Evolutionary conservation across 2,329 filamentous ascomycete species (phyloP).

Genomic region (Arthrobotrys conoides): DNA sequence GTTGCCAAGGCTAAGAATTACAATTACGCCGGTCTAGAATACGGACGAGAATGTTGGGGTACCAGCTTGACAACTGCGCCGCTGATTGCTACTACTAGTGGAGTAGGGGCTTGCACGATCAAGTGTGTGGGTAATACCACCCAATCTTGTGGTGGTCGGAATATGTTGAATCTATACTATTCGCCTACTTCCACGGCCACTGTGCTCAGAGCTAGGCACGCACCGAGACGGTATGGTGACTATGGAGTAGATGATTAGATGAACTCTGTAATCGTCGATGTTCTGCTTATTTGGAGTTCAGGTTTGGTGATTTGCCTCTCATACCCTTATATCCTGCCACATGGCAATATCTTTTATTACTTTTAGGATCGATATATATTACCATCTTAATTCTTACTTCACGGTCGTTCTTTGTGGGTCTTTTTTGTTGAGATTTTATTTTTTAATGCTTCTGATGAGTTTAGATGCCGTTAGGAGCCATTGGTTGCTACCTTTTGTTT

Average conservation of each 20-base stretch:
- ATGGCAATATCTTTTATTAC: background rate
- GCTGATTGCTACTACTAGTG: slow-evolving; percentile 64
- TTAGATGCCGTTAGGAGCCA: background rate
- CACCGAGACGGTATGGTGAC: slow-evolving; percentile 39
- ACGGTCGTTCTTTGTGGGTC: background rate
- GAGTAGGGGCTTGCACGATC: slow-evolving; percentile 65
- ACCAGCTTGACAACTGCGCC: slow-evolving; percentile 61
- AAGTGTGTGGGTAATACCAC: slow-evolving; percentile 63
- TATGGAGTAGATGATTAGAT: slow-evolving; percentile 4
- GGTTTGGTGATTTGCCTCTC: slow-evolving; percentile 22
- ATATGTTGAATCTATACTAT: slow-evolving; percentile 66
- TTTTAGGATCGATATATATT: background rate
- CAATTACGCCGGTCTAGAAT: slow-evolving; percentile 64
- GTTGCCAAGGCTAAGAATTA: slow-evolving; percentile 63
- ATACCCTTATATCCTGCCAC: background rate
- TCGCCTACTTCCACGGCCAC: slow-evolving; percentile 35
- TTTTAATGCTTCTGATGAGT: slow-evolving; percentile 7
- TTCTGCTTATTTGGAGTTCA: slow-evolving; percentile 38
- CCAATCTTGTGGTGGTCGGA: slow-evolving; percentile 65
- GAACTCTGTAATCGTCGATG: background rate
- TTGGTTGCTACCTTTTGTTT: too few species aligned
- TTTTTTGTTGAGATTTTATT: background rate
- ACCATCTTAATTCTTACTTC: slow-evolving; percentile 1
- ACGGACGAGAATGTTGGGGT: slow-evolving; percentile 64
- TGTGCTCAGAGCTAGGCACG: slow-evolving; percentile 7